Base-by-base conservation (phyloP, 1,284 basidiomycete genomes). In the Ceratobasidium theobromae region DNA sequence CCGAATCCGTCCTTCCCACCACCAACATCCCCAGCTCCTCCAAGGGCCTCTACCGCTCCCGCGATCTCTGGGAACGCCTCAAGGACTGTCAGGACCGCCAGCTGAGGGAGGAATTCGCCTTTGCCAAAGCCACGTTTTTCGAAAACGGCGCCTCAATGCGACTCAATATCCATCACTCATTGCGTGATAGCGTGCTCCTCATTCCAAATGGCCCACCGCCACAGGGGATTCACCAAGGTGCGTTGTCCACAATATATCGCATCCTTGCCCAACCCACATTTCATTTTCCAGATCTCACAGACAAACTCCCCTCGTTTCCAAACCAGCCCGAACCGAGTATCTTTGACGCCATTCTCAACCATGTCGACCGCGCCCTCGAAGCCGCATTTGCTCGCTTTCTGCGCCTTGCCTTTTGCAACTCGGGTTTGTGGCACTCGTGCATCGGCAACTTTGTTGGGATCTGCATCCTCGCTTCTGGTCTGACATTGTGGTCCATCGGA, bases 111-210 rank as follows among this genome's bases (percentile, higher is more conserved):
- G 46, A 64, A 21, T 64, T 64, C 25, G 23, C 33, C 12, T 64
- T 43, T 41, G 58, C 67, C 60, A 68, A 57, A 28, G 18, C 67
- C 8, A 65, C 52, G 16, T 68, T 68, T 49, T 57, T 68, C 41
- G 53, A 64, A 30, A 9, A 30, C 11, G n/a, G 30, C n/a, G 48
- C 54, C 21, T 21, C 60, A 28, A 45, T 68, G 62, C 41, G 40
- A 33, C 28, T 68, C 6, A 60, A 52, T 23, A 58, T 67, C 38
- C 25, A 38, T 60, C 53, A 57, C 32, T 40, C 57, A 18, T 9
- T 58, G 9, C 32, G 58, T 14, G 35, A 25, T 6, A 28, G 33
- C 11, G 58, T 64, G 32, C 21, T 64, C n/a, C 35, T 40, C n/a
- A 64, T 64, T 12, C 32, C 30, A 23, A 64, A 64, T 28, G 11